These are phyloP conservation scores for Aspergillus sp. DNA, from an alignment of 2,329 filamentous ascomycete genomes.

Conservation along the genomic window DNA sequence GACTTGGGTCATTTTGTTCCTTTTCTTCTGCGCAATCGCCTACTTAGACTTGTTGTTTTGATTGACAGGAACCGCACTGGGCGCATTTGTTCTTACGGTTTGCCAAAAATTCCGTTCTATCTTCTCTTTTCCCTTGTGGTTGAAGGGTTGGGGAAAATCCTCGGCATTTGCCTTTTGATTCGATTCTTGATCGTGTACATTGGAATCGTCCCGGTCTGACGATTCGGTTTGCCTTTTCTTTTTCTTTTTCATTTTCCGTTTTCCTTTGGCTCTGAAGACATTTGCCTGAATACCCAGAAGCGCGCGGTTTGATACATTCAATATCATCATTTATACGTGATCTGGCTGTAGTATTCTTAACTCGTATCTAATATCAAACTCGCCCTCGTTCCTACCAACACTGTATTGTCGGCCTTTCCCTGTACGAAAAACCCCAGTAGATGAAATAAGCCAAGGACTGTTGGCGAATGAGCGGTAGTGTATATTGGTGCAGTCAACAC, in stretches of 20 bases:
- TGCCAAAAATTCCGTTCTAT: slow-evolving; percentile 20
- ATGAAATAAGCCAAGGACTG: too few species aligned
- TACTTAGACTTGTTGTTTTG: slow-evolving; percentile 35
- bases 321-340: neutral
- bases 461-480: too few species aligned
- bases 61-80: slow-evolving; percentile 30
- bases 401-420: too few species aligned
- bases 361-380: neutral
- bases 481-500: too few species aligned
- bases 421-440: too few species aligned
- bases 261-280: slow-evolving; percentile 22
- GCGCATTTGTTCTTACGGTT: slow-evolving; percentile 34
- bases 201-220: slow-evolving; percentile 24
- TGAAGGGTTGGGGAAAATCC: slow-evolving; percentile 13
- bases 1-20: slow-evolving; percentile 10
- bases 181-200: slow-evolving; percentile 21
- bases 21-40: slow-evolving; percentile 18
- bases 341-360: neutral
- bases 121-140: neutral
- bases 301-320: slow-evolving; percentile 20
- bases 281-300: slow-evolving; percentile 25
- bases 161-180: slow-evolving; percentile 1
- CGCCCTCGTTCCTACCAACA: too few species aligned
- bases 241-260: neutral
- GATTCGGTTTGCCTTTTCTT: slow-evolving; percentile 16